phyloP scores from a whole-genome alignment of 2,329 filamentous ascomycete species.

The Parastagonospora nodorum region DNA sequence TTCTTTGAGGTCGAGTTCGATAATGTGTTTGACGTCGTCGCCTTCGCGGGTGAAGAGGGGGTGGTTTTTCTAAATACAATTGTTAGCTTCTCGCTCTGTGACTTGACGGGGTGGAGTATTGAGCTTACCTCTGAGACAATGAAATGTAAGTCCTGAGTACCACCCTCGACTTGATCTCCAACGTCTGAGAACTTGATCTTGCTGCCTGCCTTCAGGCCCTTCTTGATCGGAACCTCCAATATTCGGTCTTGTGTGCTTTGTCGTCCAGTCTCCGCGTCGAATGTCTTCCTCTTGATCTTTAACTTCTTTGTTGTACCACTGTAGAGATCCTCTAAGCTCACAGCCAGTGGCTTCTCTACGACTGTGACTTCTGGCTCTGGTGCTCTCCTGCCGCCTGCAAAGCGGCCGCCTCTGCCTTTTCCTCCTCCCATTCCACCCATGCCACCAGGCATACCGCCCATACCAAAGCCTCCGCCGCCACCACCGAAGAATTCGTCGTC shows the following conservation, averaged over 20 bases:
- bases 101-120: constrained; percentile 1
- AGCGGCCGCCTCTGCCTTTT: constrained; percentile 41
- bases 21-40: constrained; percentile 78
- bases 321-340: constrained; percentile 88
- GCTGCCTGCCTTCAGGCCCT: constrained; percentile 91
- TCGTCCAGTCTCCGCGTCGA: constrained; percentile 79
- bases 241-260: constrained; percentile 86
- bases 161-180: constrained; percentile 96
- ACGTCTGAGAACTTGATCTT: constrained; percentile 99
- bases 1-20: constrained; percentile 89
- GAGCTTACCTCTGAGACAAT: constrained; percentile 85
- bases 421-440: constrained; percentile 38
- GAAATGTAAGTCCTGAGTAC: constrained; percentile 93
- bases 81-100: constrained; percentile 18
- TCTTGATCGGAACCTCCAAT: constrained; percentile 92
- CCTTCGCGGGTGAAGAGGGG: constrained; percentile 83
- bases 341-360: constrained; percentile 79
- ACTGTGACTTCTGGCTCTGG: constrained; percentile 85
- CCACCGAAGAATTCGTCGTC: constrained; percentile 58
- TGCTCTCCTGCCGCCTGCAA: constrained; percentile 50
- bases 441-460: constrained; percentile 42
- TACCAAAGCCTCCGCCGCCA: constrained; percentile 45
- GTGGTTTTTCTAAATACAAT: constrained; percentile 73
- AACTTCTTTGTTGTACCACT: constrained; percentile 92
- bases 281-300: constrained; percentile 96